Conservation (phyloP, 23 red algal genomes). For the Pyropia yezoensis region DNA sequence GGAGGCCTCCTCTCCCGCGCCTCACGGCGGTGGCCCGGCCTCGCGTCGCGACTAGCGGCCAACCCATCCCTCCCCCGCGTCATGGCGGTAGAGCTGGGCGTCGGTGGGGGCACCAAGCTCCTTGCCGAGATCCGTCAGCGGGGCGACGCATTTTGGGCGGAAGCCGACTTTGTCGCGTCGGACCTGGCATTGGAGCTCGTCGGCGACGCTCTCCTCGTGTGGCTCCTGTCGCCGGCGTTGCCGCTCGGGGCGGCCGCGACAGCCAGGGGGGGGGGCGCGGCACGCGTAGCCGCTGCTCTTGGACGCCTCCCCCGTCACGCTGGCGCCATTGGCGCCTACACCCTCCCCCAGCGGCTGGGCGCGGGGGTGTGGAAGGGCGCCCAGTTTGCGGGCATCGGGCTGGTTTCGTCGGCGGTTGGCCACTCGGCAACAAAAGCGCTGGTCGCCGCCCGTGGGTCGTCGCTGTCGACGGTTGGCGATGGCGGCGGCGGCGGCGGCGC, state of each 20-base stretch:
- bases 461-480: slow-evolving; percentile 3
- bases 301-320: slow-evolving; percentile 52
- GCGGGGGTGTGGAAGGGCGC: slow-evolving; percentile 53
- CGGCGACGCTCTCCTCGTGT: slow-evolving; percentile 86
- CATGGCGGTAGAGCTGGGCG: slow-evolving; percentile 66
- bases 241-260: not conserved
- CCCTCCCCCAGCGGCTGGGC: slow-evolving; percentile 22
- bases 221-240: slow-evolving; percentile 82
- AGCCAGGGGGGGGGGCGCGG: not conserved
- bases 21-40: slow-evolving; percentile 36
- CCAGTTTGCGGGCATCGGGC: slow-evolving; percentile 83
- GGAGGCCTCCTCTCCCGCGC: no score
- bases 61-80: slow-evolving; percentile 47
- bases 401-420: slow-evolving; percentile 73
- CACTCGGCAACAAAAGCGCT: slow-evolving; percentile 71
- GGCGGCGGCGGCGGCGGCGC: not conserved
- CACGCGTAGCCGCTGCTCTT: slow-evolving; percentile 1
- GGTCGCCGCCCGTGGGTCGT: slow-evolving; percentile 11
- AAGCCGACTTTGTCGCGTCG: slow-evolving; percentile 89
- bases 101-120: slow-evolving; percentile 80
- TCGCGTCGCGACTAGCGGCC: slow-evolving; percentile 56
- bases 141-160: slow-evolving; percentile 62
- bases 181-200: slow-evolving; percentile 87
- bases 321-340: slow-evolving; percentile 47
- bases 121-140: slow-evolving; percentile 68